phyloP scores from a whole-genome alignment of 352 stramenopile species.

The Thraustotheca clavata region DNA sequence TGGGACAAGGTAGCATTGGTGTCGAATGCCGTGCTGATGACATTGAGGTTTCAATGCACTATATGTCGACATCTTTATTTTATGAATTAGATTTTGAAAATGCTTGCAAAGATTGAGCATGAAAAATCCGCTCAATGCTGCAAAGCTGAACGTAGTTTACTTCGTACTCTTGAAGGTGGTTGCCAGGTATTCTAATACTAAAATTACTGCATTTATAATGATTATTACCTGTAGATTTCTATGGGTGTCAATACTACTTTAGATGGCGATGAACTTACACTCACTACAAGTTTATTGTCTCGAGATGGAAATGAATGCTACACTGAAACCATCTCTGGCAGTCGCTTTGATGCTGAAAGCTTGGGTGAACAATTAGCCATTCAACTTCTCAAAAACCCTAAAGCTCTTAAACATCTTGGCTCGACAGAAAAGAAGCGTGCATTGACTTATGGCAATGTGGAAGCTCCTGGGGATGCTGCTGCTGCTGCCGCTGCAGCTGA shows the following conservation, averaged over 20 bases:
- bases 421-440: conserved; percentile 62
- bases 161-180: conserved; percentile 74
- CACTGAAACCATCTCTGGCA: conserved; percentile 42
- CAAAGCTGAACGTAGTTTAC: conserved; percentile 70
- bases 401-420: conserved; percentile 45
- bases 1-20: conserved; percentile 80
- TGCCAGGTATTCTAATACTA: too few species aligned
- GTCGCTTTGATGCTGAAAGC: conserved; percentile 42
- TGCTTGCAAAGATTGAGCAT: conserved; percentile 71
- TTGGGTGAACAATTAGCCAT: conserved; percentile 56
- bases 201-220: neutral
- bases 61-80: neutral
- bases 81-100: conserved; percentile 42
- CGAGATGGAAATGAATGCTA: conserved; percentile 49
- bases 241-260: conserved; percentile 74
- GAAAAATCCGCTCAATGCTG: conserved; percentile 69
- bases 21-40: conserved; percentile 73
- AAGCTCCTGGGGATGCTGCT: conserved; percentile 57
- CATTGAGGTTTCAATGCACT: conserved; percentile 27
- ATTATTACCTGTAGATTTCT: conserved; percentile 45
- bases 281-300: conserved; percentile 63
- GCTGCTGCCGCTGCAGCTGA: conserved; percentile 40
- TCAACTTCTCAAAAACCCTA: conserved; percentile 46
- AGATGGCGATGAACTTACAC: conserved; percentile 47
- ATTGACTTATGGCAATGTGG: conserved; percentile 59